Conservation (phyloP, 2,329 filamentous ascomycete species). For the Balansia obtecta region DNA sequence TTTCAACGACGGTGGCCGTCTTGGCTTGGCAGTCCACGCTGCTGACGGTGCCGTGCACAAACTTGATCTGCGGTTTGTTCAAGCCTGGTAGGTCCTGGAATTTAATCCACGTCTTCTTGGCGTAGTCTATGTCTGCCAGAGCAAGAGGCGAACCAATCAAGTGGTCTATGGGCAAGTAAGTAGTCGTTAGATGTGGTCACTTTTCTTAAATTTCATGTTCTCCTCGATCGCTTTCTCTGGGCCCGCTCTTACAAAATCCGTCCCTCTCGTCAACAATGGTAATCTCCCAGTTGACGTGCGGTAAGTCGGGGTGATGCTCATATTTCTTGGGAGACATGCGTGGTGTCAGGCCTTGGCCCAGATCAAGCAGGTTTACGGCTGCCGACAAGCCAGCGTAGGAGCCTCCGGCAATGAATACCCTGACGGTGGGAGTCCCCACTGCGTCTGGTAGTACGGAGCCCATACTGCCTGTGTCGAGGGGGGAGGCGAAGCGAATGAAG, state of each 20-base stretch:
- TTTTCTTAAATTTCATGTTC: neutral
- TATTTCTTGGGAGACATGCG: conserved; percentile 29
- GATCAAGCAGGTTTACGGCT: conserved; percentile 54
- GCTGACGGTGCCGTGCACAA: conserved; percentile 53
- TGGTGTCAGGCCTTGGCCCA: conserved; percentile 43
- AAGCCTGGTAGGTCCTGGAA: conserved; percentile 56
- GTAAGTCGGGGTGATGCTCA: conserved; percentile 26
- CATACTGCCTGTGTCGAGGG: conserved; percentile 11
- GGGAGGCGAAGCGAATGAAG: neutral
- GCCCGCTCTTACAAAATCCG: conserved; percentile 54
- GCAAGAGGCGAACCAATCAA: conserved; percentile 65
- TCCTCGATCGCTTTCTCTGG: too few species aligned
- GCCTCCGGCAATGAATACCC: conserved; percentile 56
- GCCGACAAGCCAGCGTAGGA: conserved; percentile 61
- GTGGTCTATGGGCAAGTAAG: conserved; percentile 51
- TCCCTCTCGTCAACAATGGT: conserved; percentile 70
- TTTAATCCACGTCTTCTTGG: conserved; percentile 56
- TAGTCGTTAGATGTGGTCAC: neutral
- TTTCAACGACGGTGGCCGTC: conserved; percentile 42
- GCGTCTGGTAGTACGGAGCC: conserved; percentile 16
- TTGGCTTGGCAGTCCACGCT: conserved; percentile 47
- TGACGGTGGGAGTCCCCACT: conserved; percentile 24
- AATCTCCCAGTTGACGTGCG: conserved; percentile 48
- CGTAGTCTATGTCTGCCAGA: conserved; percentile 49
- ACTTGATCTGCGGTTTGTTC: conserved; percentile 46